These are phyloP conservation scores for Pythium grandisporangium DNA, from an alignment of 352 stramenopile genomes.

Conservation along the genomic window DNA sequence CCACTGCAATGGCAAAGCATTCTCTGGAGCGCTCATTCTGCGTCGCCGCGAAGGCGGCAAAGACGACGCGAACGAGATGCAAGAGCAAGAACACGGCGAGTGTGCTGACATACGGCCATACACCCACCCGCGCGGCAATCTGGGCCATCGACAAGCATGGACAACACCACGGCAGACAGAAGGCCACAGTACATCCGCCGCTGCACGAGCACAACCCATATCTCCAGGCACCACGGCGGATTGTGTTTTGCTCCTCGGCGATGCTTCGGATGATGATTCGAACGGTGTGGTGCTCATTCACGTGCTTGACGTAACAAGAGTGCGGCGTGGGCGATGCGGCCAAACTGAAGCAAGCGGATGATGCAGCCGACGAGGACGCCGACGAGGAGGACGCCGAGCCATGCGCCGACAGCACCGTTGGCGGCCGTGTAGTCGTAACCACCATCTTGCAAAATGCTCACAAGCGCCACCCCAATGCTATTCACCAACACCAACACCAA, in stretches of 20 bases:
- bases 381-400: background rate
- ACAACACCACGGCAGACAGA: constrained; percentile 6
- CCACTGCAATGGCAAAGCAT: background rate
- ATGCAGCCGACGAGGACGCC: background rate
- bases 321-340: background rate
- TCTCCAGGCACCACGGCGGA: constrained; percentile 6
- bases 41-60: background rate
- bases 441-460: too few species aligned
- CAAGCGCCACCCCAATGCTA: too few species aligned
- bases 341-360: background rate
- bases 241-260: constrained; percentile 8
- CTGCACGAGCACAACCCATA: constrained; percentile 1
- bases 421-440: too few species aligned
- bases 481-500: too few species aligned
- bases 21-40: background rate
- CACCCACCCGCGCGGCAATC: constrained; percentile 3
- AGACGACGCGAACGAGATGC: constrained; percentile 3
- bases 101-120: constrained; percentile 4
- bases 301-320: constrained; percentile 7
- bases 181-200: constrained; percentile 2
- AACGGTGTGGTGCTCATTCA: constrained; percentile 9
- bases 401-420: too few species aligned
- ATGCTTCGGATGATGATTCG: constrained; percentile 12
- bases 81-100: constrained; percentile 8
- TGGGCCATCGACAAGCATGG: constrained; percentile 11